Base-by-base conservation (phyloP, 208 protist species). In the Zelonia costaricensis region DNA sequence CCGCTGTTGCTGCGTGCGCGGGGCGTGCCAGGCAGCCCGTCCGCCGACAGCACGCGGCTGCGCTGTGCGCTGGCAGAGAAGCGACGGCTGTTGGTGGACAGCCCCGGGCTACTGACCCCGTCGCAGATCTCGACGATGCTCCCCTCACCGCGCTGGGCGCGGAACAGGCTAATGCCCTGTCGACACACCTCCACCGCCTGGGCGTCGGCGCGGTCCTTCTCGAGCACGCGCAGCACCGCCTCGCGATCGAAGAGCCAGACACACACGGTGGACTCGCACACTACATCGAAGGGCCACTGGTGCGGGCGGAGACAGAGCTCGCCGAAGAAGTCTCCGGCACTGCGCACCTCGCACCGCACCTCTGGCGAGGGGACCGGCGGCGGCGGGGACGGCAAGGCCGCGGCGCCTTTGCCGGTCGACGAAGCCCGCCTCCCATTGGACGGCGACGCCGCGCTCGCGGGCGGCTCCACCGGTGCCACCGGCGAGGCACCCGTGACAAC, bases 161-260 rank as follows among this genome's bases (percentile, higher is more conserved):
- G 74, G 65, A 81, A 92, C 56, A 94, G 78, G 5, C 55, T 67
- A 54, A 94, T 83, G 51, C 90, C 90, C 55, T 91, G 86, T 15
- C 83, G 78, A 52, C 84, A 91, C 47, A 93, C 81, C 43, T 90
- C 85, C 28, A 79, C 54, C 5, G 90, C 90, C 70, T 95, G 90
- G 16, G 67, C 69, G 23, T 83, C 65, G 0, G 79, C 78, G 23
- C 67, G 61, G 46, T 80, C 70, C 8, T 10, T 55, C 58, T 70
- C 53, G 39, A 96, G 78, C n/a, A 84, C 56, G 16, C 60, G 23
- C 20, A 77, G 43, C n/a, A 93, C 66, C 9, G 48, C 68, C n/a
- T 71, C 69, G 0, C 63, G 74, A 28, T 69, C 47, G 20, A 96
- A 54, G 35, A 76, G 69, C 87, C 90, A 96, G 25, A 91, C 52